Evolutionary conservation across 169 alveolate genomes (phyloP), one percentile per base, ranked within the genome.

Genomic region (Plasmodium malariae): DNA sequence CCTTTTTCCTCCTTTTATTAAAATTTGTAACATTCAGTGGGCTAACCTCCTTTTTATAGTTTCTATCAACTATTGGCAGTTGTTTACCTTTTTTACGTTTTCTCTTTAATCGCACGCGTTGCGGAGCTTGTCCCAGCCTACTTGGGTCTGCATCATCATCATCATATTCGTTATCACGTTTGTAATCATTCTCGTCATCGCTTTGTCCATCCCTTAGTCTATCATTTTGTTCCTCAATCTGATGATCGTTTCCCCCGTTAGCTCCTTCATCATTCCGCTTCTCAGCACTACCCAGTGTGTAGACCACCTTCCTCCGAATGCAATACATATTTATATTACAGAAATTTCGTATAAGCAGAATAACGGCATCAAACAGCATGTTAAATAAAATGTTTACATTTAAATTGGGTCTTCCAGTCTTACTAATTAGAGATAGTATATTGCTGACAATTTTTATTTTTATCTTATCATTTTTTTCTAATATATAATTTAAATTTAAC

Each of bases 351-450:
- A 85, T 57, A 5, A 85, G 36, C 36, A 85, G 30, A 19, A 43
- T 43, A 7, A 54, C 21, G 2, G 87, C 32, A 17, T 85, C 87
- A 71, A 32, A 68, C 0, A 67, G 19, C n/a, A 68, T 28, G 21
- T 69, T 85, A 40, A 85, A 85, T 62, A 85, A 40, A 69, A 12
- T 85, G 3, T 28, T 51, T 0, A 60, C n/a, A 62, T 85, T 85
- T 2, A 85, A 32, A 60, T 70, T 36, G 17, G 6, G 45, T 21
- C 51, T n/a, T 7, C 32, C 72, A 57, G 37, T n/a, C n/a, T 71
- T 71, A 55, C 55, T 69, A 37, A 85, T 68, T 17, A 85, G 45
- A 7, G 4, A 40, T 51, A 85, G 43, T 37, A 85, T 85, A 7
- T 85, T 54, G 26, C 55, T 85, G 37, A 85, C 30, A 43, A 21